Conservation (phyloP, 2,329 filamentous ascomycete genomes). For the Dactylonectria estremocensis region DNA sequence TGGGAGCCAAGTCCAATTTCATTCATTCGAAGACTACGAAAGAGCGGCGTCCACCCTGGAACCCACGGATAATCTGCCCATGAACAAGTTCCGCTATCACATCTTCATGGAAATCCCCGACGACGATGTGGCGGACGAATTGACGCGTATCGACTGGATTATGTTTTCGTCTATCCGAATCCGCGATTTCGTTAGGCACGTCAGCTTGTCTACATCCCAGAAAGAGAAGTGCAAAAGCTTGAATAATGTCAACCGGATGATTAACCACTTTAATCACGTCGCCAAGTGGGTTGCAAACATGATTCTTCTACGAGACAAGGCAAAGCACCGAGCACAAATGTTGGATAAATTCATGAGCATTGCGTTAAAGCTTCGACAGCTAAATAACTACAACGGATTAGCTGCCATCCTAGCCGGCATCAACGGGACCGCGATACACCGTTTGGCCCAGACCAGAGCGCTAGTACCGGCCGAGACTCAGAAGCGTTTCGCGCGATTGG, state of each 20-base stretch:
- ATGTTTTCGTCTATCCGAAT: slow-evolving; percentile 97
- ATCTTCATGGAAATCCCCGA: slow-evolving; percentile 90
- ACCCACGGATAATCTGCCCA: slow-evolving; percentile 76
- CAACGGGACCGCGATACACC: slow-evolving; percentile 88
- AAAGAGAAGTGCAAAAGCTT: slow-evolving; percentile 84
- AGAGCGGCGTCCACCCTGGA: slow-evolving; percentile 81
- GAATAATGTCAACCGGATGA: slow-evolving; percentile 94
- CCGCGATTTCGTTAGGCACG: slow-evolving; percentile 92
- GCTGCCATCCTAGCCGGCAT: slow-evolving; percentile 96
- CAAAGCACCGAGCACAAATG: slow-evolving; percentile 92
- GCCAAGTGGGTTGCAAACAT: slow-evolving; percentile 88
- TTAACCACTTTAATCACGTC: slow-evolving; percentile 90
- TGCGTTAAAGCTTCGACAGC: slow-evolving; percentile 85
- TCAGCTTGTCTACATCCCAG: slow-evolving; percentile 80
- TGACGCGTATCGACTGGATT: slow-evolving; percentile 97
- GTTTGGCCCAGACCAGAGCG: slow-evolving; percentile 84
- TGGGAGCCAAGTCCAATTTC: slow-evolving; percentile 69
- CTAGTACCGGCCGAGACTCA: slow-evolving; percentile 80
- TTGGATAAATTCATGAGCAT: slow-evolving; percentile 97
- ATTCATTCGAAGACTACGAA: slow-evolving; percentile 84
- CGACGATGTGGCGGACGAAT: slow-evolving; percentile 88
- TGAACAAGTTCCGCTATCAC: slow-evolving; percentile 91
- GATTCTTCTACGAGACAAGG: slow-evolving; percentile 91
- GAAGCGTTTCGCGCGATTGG: slow-evolving; percentile 89
- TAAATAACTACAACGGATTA: slow-evolving; percentile 98